Evolutionary conservation across 2,329 filamentous ascomycete genomes (phyloP).

Genomic region (Calonectria leucothoes): DNA sequence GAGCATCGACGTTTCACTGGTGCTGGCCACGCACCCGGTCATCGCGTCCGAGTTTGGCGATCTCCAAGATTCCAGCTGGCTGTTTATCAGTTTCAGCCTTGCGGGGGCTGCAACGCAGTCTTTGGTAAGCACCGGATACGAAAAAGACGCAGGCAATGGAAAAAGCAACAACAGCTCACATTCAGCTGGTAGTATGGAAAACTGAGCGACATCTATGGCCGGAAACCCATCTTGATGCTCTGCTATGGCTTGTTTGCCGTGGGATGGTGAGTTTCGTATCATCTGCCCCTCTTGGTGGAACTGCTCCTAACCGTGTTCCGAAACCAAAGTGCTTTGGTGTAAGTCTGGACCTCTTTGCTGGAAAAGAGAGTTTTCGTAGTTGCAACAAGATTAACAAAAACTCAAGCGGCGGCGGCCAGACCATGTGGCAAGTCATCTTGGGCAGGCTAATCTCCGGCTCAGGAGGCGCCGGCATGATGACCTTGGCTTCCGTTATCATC

Average conservation of each 20-base stretch:
- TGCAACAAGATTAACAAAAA: slow-evolving; percentile 15
- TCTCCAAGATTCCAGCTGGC: slow-evolving; percentile 63
- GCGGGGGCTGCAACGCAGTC: slow-evolving; percentile 46
- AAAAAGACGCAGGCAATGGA: not conserved
- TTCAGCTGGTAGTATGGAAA: slow-evolving; percentile 41
- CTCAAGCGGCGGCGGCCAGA: slow-evolving; percentile 52
- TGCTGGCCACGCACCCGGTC: slow-evolving; percentile 73
- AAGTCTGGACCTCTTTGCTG: too few relatives aligned
- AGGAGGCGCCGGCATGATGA: slow-evolving; percentile 62
- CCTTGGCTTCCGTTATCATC: slow-evolving; percentile 63
- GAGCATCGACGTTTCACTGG: slow-evolving; percentile 72
- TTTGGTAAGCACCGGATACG: slow-evolving; percentile 52
- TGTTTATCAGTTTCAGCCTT: slow-evolving; percentile 47
- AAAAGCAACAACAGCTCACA: not conserved
- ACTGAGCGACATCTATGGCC: slow-evolving; percentile 44
- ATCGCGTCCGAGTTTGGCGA: slow-evolving; percentile 72
- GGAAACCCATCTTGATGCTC: slow-evolving; percentile 39
- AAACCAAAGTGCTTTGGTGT: slow-evolving; percentile 31
- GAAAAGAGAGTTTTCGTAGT: too few relatives aligned
- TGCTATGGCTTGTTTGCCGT: slow-evolving; percentile 43
- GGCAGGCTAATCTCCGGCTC: slow-evolving; percentile 64
- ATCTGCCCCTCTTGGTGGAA: not conserved
- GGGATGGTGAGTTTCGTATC: slow-evolving; percentile 49
- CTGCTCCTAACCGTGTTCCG: not conserved
- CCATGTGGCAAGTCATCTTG: slow-evolving; percentile 61